These are phyloP conservation scores for Cichorium intybus DNA, from an alignment of 140 eudicot genomes.

Conservation along the genomic window DNA sequence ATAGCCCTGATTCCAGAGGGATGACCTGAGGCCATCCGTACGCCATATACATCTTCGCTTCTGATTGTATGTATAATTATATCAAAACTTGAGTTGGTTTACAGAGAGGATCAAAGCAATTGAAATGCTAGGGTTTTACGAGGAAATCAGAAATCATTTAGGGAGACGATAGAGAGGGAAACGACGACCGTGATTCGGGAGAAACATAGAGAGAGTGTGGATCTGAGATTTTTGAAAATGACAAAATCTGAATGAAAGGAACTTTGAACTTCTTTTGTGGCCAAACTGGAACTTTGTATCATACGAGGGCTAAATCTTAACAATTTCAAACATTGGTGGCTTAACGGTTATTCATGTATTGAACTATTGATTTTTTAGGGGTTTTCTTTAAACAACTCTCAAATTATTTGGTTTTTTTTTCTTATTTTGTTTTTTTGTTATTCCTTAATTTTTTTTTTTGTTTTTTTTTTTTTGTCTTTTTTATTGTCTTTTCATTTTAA, in stretches of 20 bases:
- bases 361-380: too few species aligned
- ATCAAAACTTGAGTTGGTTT: background rate
- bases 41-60: slow-evolving; percentile 88
- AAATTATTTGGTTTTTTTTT: too few species aligned
- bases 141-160: slow-evolving; percentile 23
- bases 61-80: slow-evolving; percentile 5
- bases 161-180: slow-evolving; percentile 13
- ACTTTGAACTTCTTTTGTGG: slow-evolving; percentile 23
- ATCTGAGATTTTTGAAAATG: slow-evolving; percentile 40
- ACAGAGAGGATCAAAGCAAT: slow-evolving; percentile 11
- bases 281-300: background rate
- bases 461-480: too few species aligned
- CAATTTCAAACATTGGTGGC: background rate
- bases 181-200: slow-evolving; percentile 23
- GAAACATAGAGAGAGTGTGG: slow-evolving; percentile 26
- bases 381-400: background rate
- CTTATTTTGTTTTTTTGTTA: too few species aligned
- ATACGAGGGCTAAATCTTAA: slow-evolving; percentile 6
- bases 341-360: background rate
- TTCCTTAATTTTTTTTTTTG: too few species aligned
- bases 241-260: slow-evolving; percentile 16
- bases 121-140: slow-evolving; percentile 44
- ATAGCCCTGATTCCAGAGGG: slow-evolving; percentile 71
- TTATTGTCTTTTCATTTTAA: too few species aligned
- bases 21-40: slow-evolving; percentile 99